These are phyloP conservation scores for Sclerotinia minor DNA, from an alignment of 2,329 filamentous ascomycete genomes.

Conservation along the genomic window DNA sequence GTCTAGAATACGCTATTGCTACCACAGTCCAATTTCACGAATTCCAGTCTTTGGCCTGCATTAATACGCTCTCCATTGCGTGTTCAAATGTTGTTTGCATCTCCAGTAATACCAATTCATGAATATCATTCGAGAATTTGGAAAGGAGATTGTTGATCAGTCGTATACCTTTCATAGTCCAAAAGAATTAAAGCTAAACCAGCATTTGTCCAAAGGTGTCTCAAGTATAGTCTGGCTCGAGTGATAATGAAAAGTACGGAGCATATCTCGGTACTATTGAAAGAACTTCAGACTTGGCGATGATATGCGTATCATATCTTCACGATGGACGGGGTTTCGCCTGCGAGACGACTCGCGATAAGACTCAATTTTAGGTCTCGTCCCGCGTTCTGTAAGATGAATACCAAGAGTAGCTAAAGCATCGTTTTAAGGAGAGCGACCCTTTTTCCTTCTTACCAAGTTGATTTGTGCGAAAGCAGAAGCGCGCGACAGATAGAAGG, in stretches of 20 bases:
- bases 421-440: not conserved
- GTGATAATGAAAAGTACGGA: not conserved
- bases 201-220: not conserved
- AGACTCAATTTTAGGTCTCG: slow-evolving; percentile 5
- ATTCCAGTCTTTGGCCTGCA: not conserved
- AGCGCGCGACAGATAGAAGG: slow-evolving; percentile 3
- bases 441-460: not conserved
- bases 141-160: not conserved
- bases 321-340: slow-evolving; percentile 1
- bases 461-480: not conserved
- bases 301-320: not conserved
- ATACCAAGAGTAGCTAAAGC: not conserved
- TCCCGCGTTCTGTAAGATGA: slow-evolving; percentile 1
- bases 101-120: not conserved
- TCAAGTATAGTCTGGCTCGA: not conserved
- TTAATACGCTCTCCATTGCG: not conserved
- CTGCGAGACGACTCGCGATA: slow-evolving; percentile 3
- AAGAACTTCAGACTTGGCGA: slow-evolving; percentile 13
- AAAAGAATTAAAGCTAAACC: not conserved
- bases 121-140: slow-evolving; percentile 8
- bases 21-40: not conserved
- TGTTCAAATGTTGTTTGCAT: not conserved
- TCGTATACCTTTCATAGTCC: not conserved
- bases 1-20: not conserved
- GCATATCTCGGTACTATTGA: slow-evolving; percentile 11